phyloP scores from a whole-genome alignment of 2,329 filamentous ascomycete genomes.

The Ophiostoma ulmi region DNA sequence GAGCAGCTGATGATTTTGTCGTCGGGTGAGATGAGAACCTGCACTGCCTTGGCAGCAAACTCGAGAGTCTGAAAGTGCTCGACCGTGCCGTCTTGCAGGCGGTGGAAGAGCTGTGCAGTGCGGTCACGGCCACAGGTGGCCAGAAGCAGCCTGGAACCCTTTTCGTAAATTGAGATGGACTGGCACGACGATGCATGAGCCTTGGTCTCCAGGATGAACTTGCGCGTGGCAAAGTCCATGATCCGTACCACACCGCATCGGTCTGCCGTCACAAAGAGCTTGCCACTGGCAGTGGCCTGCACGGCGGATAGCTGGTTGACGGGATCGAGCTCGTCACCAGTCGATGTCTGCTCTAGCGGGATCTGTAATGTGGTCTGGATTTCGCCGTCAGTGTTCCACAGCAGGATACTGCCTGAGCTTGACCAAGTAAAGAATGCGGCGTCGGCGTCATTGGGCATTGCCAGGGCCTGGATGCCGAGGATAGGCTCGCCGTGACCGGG shows the following conservation, averaged over 20 bases:
- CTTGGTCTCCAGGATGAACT: constrained; percentile 66
- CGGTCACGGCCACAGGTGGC: constrained; percentile 84
- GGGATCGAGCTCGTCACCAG: constrained; percentile 47
- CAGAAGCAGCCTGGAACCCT: constrained; percentile 58
- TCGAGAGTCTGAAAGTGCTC: constrained; percentile 88
- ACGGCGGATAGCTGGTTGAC: constrained; percentile 57
- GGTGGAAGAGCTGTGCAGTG: constrained; percentile 83
- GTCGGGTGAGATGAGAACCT: constrained; percentile 66
- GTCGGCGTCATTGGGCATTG: constrained; percentile 52
- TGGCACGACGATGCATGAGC: constrained; percentile 84
- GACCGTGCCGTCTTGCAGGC: constrained; percentile 53
- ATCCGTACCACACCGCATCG: constrained; percentile 75
- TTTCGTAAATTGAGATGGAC: constrained; percentile 68
- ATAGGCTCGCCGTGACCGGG: constrained; percentile 60
- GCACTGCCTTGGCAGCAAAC: constrained; percentile 79
- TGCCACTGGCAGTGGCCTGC: constrained; percentile 55
- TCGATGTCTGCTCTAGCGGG: constrained; percentile 58
- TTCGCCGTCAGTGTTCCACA: constrained; percentile 73
- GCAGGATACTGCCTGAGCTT: constrained; percentile 68
- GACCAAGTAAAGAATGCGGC: constrained; percentile 89
- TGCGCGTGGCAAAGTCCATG: constrained; percentile 57
- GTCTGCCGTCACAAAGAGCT: constrained; percentile 75
- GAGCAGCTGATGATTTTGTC: constrained; percentile 80
- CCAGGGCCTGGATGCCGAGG: constrained; percentile 67
- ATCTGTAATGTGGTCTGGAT: constrained; percentile 61